A percentile compares a stretch with the other conserved stretches of the same genome.
phyloP scores from a whole-genome alignment of 768 basidiomycete species.

The Mycena pura region DNA sequence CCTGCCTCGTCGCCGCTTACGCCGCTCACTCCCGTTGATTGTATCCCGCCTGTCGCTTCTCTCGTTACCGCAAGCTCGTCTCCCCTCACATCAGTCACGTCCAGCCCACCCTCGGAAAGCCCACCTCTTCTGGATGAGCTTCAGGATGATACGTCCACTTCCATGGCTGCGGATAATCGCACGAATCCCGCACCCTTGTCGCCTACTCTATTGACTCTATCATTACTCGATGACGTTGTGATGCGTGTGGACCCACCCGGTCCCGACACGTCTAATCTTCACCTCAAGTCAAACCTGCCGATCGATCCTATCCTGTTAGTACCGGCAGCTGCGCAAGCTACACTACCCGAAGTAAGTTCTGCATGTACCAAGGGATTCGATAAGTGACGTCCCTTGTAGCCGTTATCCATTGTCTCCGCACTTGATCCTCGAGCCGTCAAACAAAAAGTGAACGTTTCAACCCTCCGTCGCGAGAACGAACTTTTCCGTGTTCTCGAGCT shows the following conservation, averaged over 20 bases:
- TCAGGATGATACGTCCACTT: not conserved
- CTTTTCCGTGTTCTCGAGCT: constrained; percentile 69
- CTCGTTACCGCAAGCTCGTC: not conserved
- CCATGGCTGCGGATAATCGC: not conserved
- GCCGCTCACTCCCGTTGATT: not conserved
- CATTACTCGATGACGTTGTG: not conserved
- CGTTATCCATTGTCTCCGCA: not conserved
- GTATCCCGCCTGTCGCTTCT: constrained; percentile 10
- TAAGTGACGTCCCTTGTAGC: not conserved
- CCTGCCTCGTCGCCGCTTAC: not conserved
- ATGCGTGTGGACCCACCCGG: not conserved
- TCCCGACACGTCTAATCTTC: not conserved
- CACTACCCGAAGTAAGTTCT: not conserved
- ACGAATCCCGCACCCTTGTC: not conserved
- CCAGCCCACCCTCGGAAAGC: constrained; percentile 1
- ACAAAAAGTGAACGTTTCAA: constrained; percentile 72
- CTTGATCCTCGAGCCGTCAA: constrained; percentile 23
- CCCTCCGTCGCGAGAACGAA: constrained; percentile 83
- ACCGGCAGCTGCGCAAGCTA: not conserved
- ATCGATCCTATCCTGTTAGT: not conserved
- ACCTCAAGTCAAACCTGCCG: not conserved
- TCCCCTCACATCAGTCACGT: not conserved
- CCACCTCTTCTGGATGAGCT: constrained; percentile 4
- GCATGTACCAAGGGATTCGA: not conserved
- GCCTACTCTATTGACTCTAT: not conserved